Percentiles rank a stretch among this genome's conserved stretches.
These are phyloP conservation scores for Whalleya microplaca DNA, from an alignment of 2,329 filamentous ascomycete genomes.

Conservation along the genomic window DNA sequence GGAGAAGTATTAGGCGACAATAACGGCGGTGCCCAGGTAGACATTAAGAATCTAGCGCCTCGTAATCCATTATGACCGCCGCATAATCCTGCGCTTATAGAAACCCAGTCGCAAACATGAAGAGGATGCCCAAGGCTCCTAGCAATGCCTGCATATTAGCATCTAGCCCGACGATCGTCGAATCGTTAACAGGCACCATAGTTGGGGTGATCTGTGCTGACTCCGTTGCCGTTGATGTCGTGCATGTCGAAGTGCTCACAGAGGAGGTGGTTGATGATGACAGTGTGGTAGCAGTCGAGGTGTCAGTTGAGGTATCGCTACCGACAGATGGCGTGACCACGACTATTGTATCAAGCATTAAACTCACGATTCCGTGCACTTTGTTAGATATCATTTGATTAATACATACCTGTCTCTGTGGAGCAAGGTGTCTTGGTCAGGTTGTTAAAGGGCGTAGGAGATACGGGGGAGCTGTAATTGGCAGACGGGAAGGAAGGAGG, in stretches of 20 bases:
- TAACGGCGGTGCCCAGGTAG: too few relatives aligned
- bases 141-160: background rate
- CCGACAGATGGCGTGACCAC: constrained; percentile 1
- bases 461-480: constrained; percentile 3
- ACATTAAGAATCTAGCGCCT: too few relatives aligned
- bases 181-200: constrained; percentile 18
- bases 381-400: background rate
- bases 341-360: constrained; percentile 9
- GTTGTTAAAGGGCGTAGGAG: constrained; percentile 8
- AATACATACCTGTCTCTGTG: constrained; percentile 17
- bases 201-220: constrained; percentile 10
- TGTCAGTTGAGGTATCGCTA: background rate
- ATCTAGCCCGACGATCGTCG: background rate
- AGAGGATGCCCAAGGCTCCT: constrained; percentile 4
- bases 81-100: constrained; percentile 7
- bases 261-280: background rate
- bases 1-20: too few relatives aligned
- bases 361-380: background rate
- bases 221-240: constrained; percentile 6
- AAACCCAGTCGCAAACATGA: constrained; percentile 6
- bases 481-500: background rate
- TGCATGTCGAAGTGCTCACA: background rate
- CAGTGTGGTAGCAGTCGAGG: too few relatives aligned
- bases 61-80: too few relatives aligned
- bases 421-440: constrained; percentile 17